Evolutionary conservation across 257 asterid genomes (phyloP).

Genomic region (Buddleja alternifolia): DNA sequence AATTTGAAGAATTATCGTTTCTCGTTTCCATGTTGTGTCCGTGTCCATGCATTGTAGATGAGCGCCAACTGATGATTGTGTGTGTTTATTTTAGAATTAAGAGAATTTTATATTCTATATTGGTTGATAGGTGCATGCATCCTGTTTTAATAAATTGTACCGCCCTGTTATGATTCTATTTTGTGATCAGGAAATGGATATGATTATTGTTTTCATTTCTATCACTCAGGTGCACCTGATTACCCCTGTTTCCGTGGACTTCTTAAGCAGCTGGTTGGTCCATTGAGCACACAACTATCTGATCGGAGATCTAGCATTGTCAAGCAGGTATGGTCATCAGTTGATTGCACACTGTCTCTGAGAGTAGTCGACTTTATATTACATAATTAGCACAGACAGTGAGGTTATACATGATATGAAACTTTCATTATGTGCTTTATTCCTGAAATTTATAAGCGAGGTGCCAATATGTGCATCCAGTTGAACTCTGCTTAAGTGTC

Average conservation of each 20-base stretch:
- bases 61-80: not conserved
- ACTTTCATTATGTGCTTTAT: slow-evolving; percentile 13
- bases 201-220: slow-evolving; percentile 19
- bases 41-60: not conserved
- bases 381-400: not conserved
- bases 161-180: not conserved
- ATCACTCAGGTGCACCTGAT: slow-evolving; percentile 81
- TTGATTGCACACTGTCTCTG: slow-evolving; percentile 20
- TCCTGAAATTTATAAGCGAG: slow-evolving; percentile 15
- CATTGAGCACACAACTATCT: slow-evolving; percentile 88
- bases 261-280: slow-evolving; percentile 87
- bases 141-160: slow-evolving; percentile 5
- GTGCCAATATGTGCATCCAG: slow-evolving; percentile 21
- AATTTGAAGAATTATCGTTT: too few species aligned
- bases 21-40: too few species aligned
- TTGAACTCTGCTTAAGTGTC: slow-evolving; percentile 14
- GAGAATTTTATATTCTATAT: slow-evolving; percentile 15
- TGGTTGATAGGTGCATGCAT: slow-evolving; percentile 10
- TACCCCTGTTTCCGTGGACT: slow-evolving; percentile 92
- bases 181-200: not conserved
- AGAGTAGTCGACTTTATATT: slow-evolving; percentile 9
- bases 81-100: not conserved
- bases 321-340: slow-evolving; percentile 70
- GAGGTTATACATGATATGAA: slow-evolving; percentile 17
- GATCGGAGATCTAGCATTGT: slow-evolving; percentile 98